A percentile compares a stretch with the other conserved stretches of the same genome.
phyloP scores from a whole-genome alignment of 1,139 yeast genomes.

The Nakaseomyces nivariensis region DNA sequence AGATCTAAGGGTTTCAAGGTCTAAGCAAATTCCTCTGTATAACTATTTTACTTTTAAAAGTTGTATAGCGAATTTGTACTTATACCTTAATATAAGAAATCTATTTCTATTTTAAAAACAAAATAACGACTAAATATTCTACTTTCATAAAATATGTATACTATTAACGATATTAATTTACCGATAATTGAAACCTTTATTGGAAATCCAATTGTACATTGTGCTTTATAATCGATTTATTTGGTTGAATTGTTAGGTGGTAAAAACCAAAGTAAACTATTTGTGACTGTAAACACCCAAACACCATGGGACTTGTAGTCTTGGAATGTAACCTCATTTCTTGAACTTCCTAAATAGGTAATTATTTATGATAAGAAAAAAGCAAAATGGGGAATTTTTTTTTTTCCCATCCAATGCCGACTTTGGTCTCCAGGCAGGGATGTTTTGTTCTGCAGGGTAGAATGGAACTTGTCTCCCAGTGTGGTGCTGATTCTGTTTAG shows the following conservation, averaged over 20 bases:
- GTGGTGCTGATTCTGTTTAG: too few relatives aligned
- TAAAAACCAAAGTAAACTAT: not conserved
- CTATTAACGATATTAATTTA: not conserved
- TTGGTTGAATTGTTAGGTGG: too few relatives aligned
- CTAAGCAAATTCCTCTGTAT: constrained; percentile 39
- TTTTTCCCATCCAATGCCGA: not conserved
- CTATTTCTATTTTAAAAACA: too few relatives aligned
- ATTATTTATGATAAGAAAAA: too few relatives aligned
- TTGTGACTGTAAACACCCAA: not conserved
- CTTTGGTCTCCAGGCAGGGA: too few relatives aligned
- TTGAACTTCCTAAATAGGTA: too few relatives aligned
- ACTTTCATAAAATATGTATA: not conserved
- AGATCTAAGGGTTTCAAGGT: constrained; percentile 99
- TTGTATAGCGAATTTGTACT: constrained; percentile 2
- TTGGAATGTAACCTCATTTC: too few relatives aligned
- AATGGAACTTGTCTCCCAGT: too few relatives aligned
- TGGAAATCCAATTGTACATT: too few relatives aligned
- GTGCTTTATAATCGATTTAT: too few relatives aligned
- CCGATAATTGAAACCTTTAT: not conserved
- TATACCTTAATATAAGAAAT: not conserved
- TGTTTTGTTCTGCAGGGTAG: too few relatives aligned
- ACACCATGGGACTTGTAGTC: not conserved
- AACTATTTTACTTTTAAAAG: not conserved
- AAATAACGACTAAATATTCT: not conserved
- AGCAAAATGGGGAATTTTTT: not conserved